These are phyloP conservation scores for Kurtzmaniella fragi DNA, from an alignment of 805 yeast genomes.

Conservation along the genomic window DNA sequence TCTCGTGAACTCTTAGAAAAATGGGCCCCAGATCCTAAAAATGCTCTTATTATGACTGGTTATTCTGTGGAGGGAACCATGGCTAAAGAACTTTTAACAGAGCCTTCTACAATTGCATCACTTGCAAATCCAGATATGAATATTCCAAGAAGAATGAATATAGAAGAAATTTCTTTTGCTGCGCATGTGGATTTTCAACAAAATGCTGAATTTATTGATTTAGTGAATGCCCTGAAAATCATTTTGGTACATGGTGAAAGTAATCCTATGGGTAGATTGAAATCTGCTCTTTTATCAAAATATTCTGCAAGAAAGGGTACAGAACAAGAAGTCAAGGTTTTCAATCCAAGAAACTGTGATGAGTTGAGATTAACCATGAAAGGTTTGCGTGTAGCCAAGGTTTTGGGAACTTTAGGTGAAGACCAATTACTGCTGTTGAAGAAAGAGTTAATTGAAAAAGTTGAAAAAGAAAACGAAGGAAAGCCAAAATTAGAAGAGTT, in stretches of 20 bases:
- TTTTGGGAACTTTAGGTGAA: constrained; percentile 50
- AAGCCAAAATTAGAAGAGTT: constrained; percentile 17
- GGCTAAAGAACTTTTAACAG: constrained; percentile 86
- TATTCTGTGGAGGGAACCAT: constrained; percentile 97
- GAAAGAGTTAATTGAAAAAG: constrained; percentile 55
- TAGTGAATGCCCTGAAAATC: constrained; percentile 77
- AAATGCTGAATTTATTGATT: constrained; percentile 84
- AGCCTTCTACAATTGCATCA: constrained; percentile 88
- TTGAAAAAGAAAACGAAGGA: constrained; percentile 37
- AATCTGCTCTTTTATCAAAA: constrained; percentile 85
- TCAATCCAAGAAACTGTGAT: constrained; percentile 88
- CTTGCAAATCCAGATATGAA: constrained; percentile 71
- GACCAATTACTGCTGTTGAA: constrained; percentile 29
- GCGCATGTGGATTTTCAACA: constrained; percentile 98
- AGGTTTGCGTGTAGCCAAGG: constrained; percentile 79
- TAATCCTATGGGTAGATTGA: constrained; percentile 96
- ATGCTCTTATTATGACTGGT: constrained; percentile 86
- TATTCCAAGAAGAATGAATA: constrained; percentile 79
- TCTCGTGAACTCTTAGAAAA: constrained; percentile 86
- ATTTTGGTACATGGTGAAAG: constrained; percentile 96
- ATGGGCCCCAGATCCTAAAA: constrained; percentile 97
- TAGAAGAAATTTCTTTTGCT: constrained; percentile 97
- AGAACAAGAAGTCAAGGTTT: constrained; percentile 84
- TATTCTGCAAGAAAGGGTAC: constrained; percentile 79
- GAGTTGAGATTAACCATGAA: constrained; percentile 71